Percentiles rank a stretch among this genome's conserved stretches.
phyloP scores from a whole-genome alignment of 2,329 filamentous ascomycete species.

The Pseudogymnoascus pannorum region DNA sequence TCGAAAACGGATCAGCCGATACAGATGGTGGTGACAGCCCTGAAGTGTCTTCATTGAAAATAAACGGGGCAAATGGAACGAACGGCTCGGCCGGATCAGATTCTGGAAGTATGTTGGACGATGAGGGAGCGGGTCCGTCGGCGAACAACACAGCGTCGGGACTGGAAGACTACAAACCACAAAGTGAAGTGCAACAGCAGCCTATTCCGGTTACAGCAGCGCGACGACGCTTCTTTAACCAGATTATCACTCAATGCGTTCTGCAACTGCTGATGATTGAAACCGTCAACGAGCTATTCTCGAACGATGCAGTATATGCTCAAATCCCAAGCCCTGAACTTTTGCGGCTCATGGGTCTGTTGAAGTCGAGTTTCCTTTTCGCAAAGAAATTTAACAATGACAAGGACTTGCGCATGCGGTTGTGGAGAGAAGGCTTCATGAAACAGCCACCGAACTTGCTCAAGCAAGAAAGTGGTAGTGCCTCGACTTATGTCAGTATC shows the following conservation, averaged over 20 bases:
- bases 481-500: constrained; percentile 91
- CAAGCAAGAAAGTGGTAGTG: constrained; percentile 91
- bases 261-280: constrained; percentile 98
- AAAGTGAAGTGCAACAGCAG: constrained; percentile 71
- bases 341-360: constrained; percentile 80
- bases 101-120: constrained; percentile 25
- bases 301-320: constrained; percentile 88
- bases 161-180: constrained; percentile 76
- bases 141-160: constrained; percentile 19
- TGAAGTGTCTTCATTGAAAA: constrained; percentile 46
- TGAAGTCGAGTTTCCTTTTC: constrained; percentile 96
- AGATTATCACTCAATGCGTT: constrained; percentile 97
- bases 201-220: constrained; percentile 89
- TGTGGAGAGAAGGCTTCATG: constrained; percentile 99
- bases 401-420: constrained; percentile 84
- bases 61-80: constrained; percentile 45
- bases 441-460: constrained; percentile 96
- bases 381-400: constrained; percentile 97
- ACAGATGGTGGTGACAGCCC: constrained; percentile 11
- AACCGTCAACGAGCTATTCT: constrained; percentile 97
- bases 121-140: constrained; percentile 23
- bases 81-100: constrained; percentile 31
- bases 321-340: constrained; percentile 88
- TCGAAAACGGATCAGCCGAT: constrained; percentile 38
- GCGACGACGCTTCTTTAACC: constrained; percentile 92